A percentile compares a stretch with the other conserved stretches of the same genome.
These are phyloP conservation scores for Durotheca rogersii DNA, from an alignment of 495 filamentous ascomycete species.

Conservation along the genomic window DNA sequence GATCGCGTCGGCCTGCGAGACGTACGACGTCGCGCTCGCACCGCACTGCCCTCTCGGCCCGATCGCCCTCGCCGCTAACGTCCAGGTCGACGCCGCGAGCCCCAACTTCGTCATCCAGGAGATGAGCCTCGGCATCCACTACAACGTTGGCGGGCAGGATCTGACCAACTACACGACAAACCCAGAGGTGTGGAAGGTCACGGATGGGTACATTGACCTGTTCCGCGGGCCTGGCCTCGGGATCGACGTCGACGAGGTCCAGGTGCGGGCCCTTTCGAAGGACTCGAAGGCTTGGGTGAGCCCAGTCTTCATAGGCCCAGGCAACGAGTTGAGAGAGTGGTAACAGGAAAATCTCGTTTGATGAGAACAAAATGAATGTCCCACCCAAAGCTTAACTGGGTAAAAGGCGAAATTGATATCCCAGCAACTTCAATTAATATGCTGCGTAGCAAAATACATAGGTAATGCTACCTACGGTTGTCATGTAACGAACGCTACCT, in stretches of 20 bases:
- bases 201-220: constrained; percentile 65
- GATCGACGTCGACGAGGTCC: constrained; percentile 72
- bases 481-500: too few relatives aligned
- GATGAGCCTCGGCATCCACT: constrained; percentile 80
- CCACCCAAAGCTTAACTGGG: too few relatives aligned
- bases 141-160: constrained; percentile 67
- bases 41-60: constrained; percentile 79
- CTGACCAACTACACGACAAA: constrained; percentile 68
- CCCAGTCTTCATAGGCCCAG: constrained; percentile 68
- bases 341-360: constrained; percentile 33
- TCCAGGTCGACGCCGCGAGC: constrained; percentile 64
- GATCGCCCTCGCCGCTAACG: constrained; percentile 70
- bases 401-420: too few relatives aligned
- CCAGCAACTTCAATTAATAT: too few relatives aligned
- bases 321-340: constrained; percentile 73
- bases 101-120: constrained; percentile 80
- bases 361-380: too few relatives aligned
- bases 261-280: constrained; percentile 47
- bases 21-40: constrained; percentile 75
- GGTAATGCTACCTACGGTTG: too few relatives aligned
- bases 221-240: constrained; percentile 65
- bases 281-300: constrained; percentile 40
- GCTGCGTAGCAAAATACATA: too few relatives aligned
- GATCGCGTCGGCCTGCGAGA: constrained; percentile 73
- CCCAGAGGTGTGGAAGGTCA: constrained; percentile 62